phyloP scores from a whole-genome alignment of 192 early-diverging fungal species.

The Chytriomyces sp. region DNA sequence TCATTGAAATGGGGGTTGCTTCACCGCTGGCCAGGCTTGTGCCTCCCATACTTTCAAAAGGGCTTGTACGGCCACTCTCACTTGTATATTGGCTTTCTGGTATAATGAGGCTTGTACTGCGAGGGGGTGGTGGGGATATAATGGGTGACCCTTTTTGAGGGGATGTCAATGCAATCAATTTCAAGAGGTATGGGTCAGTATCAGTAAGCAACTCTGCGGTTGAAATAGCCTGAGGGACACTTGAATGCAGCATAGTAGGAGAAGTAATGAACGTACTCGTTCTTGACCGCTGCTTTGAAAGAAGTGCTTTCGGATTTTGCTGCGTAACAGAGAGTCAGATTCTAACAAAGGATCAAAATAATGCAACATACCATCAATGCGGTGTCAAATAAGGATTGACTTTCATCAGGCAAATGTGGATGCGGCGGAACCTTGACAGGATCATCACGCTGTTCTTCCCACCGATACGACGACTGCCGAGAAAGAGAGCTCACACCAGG shows the following conservation, averaged over 20 bases:
- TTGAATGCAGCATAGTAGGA: neutral
- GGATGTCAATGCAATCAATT: conserved; percentile 17
- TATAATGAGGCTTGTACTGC: neutral
- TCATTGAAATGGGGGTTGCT: no score
- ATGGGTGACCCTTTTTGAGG: neutral
- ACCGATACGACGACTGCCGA: neutral
- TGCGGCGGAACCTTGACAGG: neutral
- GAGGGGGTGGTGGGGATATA: neutral
- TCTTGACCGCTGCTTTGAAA: neutral
- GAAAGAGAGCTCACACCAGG: neutral
- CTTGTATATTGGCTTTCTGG: neutral
- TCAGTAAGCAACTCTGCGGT: neutral
- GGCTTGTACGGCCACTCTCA: neutral
- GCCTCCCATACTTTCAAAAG: neutral
- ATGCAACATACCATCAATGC: neutral
- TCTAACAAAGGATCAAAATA: neutral
- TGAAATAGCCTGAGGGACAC: neutral
- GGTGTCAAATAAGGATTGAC: neutral
- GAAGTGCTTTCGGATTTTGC: conserved; percentile 5
- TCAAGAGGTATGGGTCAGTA: conserved; percentile 17
- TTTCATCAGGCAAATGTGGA: neutral
- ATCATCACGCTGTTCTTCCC: neutral
- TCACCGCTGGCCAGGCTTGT: no score
- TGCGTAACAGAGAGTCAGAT: neutral
- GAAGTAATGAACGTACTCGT: no score